Base-by-base conservation (phyloP, 2,329 filamentous ascomycete genomes). In the Trichoderma sp. region DNA sequence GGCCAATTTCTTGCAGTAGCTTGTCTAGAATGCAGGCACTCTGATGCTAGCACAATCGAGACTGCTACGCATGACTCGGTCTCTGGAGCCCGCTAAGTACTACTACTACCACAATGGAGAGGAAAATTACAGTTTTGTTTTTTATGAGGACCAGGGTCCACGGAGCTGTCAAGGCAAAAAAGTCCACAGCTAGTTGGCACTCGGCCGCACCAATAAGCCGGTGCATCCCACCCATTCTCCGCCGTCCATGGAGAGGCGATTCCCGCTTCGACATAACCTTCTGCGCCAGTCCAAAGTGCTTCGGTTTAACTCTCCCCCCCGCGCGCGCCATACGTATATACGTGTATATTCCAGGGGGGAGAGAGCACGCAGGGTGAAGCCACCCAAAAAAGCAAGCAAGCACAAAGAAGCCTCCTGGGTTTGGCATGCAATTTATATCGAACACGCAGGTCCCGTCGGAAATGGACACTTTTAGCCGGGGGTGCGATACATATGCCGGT, bases 1-100 rank as follows among this genome's bases (percentile, higher is more conserved):
- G 52, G 48, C 5, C 29, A 65, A 65, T 65, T 65, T 65, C 63
- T 45, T 65, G 63, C 52, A 65, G 63, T 65, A 65, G 63, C 52
- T 53, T 65, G 63, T 65, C 63, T 65, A 19, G 37, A 56, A 27
- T 45, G 59, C 59, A 39, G 45, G 45, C 42, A 39, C 45, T 53
- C 45, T 59, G 56, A 59, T 59, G 32, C 59, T 63, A 63, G 58
- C 29, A 61, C 58, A 64, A 64, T 64, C 61, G 61, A 64, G 50
- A 22, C 60, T 32, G 29, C 1, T 50, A 7, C 27, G 34, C 61
- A 64, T 64, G 61, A 64, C 61, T 64, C 50, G 50, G 22, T 10
- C 35, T n/a, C 25, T 56, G 37, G 37, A 65, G 61, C 52, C 34
- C 25, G 15, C 50, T 13, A n/a, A n/a, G n/a, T n/a, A n/a, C n/a